Base-by-base conservation (phyloP, 2,329 filamentous ascomycete genomes). In the Ceratocystis colombiana region DNA sequence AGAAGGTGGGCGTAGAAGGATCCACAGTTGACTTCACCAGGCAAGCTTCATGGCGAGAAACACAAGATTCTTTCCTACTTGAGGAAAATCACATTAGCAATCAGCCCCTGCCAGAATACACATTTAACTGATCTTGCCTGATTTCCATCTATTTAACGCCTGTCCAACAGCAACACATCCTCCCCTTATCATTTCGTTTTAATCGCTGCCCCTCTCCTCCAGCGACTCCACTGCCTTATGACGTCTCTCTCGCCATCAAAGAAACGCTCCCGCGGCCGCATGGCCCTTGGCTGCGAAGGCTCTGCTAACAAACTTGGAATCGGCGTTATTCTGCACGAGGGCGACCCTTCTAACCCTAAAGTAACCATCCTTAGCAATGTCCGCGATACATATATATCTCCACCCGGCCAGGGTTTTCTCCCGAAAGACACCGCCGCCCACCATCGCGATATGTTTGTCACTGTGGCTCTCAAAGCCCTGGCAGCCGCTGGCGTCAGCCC, bases 291-390 rank as follows among this genome's bases (percentile, higher is more conserved):
- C 70, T 83, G 80, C 74, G 94, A 99, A 80, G 93, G 94, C 75
- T 96, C 90, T 67, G 94, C 94, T 77, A 99, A 99, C 81, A 99
- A 99, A 78, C 85, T 99, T 64, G 94, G 93, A 71, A 88, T 97
- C 67, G 94, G 94, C 73, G 80, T 99, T 67, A 96, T 99, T 75
- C 83, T 85, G 28, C 94, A 97, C 79, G 81, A 85, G 66, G 77
- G 71, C 74, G 76, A 72, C 67, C 76, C 78, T 68, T 77, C 81
- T 68, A 78, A 80, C 46, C 82, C 88, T 22, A 78, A 80, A 70
- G 68, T 68, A 22, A 69, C 69, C 25, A 87, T 99, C 74, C 89
- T 99, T 70, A 87, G 92, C 74, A 99, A 99, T 79, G 82, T 99
- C 70, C 88, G 94, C 65, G 89, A 97, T 78, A 99, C 94, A 22